phyloP scores from a whole-genome alignment of 2,329 filamentous ascomycete species.

The Talaromyces sp. region DNA sequence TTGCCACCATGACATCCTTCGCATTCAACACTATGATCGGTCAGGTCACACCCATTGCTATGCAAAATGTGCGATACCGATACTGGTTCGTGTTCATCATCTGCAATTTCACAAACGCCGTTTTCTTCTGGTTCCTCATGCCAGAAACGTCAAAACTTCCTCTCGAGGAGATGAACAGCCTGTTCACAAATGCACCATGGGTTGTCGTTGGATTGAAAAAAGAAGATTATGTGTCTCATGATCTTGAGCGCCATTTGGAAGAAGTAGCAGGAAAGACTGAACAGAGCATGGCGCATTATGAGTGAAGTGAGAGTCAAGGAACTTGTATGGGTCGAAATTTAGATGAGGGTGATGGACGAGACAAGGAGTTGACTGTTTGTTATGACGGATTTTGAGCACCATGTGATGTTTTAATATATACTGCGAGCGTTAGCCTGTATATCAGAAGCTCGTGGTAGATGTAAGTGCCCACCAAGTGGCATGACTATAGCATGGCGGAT shows the following conservation, averaged over 20 bases:
- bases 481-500: background rate
- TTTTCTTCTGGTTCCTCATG: constrained; percentile 66
- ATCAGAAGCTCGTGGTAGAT: background rate
- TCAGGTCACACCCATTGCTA: constrained; percentile 62
- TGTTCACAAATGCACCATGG: constrained; percentile 63
- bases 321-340: background rate
- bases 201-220: constrained; percentile 59
- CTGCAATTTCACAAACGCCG: constrained; percentile 65
- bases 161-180: constrained; percentile 65
- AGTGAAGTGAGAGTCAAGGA: constrained; percentile 14
- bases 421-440: background rate
- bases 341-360: background rate
- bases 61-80: constrained; percentile 52
- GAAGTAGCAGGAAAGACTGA: constrained; percentile 55
- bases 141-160: constrained; percentile 63
- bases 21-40: constrained; percentile 76
- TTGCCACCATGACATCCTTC: constrained; percentile 69
- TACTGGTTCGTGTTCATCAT: constrained; percentile 62
- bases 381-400: background rate
- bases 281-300: constrained; percentile 20
- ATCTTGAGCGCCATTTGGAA: constrained; percentile 58
- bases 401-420: background rate
- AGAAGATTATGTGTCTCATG: constrained; percentile 51
- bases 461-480: background rate
- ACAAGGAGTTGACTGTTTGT: background rate